Base-by-base conservation (phyloP, 1,284 basidiomycete genomes). In the Trametes pubescens region DNA sequence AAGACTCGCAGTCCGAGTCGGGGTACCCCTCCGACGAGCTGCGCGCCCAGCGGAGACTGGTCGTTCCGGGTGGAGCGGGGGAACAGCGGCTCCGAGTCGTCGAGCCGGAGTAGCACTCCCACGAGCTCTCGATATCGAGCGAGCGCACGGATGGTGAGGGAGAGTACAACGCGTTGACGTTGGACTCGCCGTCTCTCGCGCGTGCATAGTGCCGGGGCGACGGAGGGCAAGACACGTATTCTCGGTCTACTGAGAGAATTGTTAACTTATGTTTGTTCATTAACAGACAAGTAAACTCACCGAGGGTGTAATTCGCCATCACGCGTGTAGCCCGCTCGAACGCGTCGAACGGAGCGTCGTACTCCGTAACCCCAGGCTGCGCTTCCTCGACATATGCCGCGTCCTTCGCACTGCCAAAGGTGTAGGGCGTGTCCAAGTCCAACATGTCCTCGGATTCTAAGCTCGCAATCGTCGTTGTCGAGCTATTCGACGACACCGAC, bases 11-110 rank as follows among this genome's bases (percentile, higher is more conserved):
- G 40, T 46, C 34, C 29, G 53, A 34, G 29, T 43, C 29, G 40
- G 38, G 29, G 53, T 35, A 34, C 9, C 11, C 38, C 21, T 10
- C n/a, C 34, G 51, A 38, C 14, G 26, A 46, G 18, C 29, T 26
- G 21, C 11, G 11, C n/a, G 34, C 37, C 29, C 51, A 22, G 6
- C 10, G 34, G 51, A 53, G 40, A 16, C 40, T n/a, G 40, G 40
- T 43, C 16, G 18, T 7, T 4, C 18, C 37, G 5, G 40, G 18
- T 13, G 51, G 57, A 2, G 49, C 18, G 16, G 51, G 40, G 2
- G 57, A 52, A 13, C 51, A 46, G 22, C 57, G 57, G 29, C 57
- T 59, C n/a, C n/a, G n/a, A n/a, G n/a, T n/a, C 21, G 57, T 59
- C 49, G 57, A 21, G 26, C 44, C 57, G 10, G 47, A 57, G 35